Base-by-base conservation (phyloP, 495 filamentous ascomycete genomes). In the Hamigera avellanea region DNA sequence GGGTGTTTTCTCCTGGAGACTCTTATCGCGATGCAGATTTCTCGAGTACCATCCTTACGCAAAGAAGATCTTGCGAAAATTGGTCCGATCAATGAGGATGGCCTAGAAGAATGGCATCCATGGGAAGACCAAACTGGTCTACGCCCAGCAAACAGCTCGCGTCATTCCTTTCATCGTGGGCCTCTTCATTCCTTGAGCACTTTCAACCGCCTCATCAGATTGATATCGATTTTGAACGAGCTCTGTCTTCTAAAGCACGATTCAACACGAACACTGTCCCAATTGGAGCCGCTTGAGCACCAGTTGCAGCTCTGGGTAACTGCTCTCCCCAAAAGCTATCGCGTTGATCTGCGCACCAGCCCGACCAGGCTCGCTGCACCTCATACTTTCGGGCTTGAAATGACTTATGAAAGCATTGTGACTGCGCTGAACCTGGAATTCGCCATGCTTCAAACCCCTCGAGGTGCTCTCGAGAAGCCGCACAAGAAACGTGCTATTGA, bases 71-170 rank as follows among this genome's bases (percentile, higher is more conserved):
- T 77, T 23, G 45, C 50, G 8, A 47, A 49, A 15, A 45, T 73
- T 19, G 59, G 64, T 0, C 47, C 54, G 6, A 49, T 77, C 4
- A 61, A 67, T 28, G 75, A 81, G 53, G 73, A 79, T 52, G 79
- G 75, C 1, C 51, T 76, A 17, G 80, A 84, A 38, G 78, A 84
- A 54, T 83, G 78, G 80, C 71, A 80, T 47, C 73, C 72, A 10
- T 84, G 78, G 80, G 62, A 62, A 15, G 66, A 71, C 33, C 64
- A 65, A 19, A 56, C 56, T 15, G 49, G 43, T 18, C 45, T 50
- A 19, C 48, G 53, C 10, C 48, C 53, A 27, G 39, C 49, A 28
- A 42, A 60, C 27, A 48, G 66, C n/a, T 50, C 52, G 16, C 50
- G 56, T 1, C 43, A 45, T 7, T 55, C 58, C 3, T 61, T 65